These are phyloP conservation scores for Sphagnum magellanicum DNA, from an alignment of 228 moss, liverwort and hornwort species.

Conservation along the genomic window DNA sequence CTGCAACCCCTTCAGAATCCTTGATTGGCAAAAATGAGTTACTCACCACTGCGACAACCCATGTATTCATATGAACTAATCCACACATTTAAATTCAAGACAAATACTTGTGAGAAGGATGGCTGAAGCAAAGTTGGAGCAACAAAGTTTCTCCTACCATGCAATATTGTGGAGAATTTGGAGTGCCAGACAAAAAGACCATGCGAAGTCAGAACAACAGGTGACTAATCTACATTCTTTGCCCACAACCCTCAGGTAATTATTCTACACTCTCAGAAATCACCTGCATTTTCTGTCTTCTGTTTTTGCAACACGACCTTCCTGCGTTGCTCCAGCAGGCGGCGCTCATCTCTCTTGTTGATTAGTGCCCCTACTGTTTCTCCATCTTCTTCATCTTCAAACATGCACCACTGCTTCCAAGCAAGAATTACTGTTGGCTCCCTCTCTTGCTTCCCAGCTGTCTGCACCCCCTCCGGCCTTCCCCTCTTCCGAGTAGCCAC, in stretches of 20 bases:
- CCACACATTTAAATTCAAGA: not conserved
- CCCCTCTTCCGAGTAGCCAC: slow-evolving; percentile 31
- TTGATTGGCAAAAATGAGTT: not conserved
- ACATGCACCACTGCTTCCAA: slow-evolving; percentile 79
- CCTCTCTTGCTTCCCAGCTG: slow-evolving; percentile 26
- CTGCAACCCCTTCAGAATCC: not conserved
- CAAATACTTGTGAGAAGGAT: not conserved
- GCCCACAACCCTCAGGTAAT: not conserved
- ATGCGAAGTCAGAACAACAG: not conserved
- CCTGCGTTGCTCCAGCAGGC: slow-evolving; percentile 41
- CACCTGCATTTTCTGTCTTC: slow-evolving; percentile 26
- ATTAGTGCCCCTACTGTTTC: slow-evolving; percentile 48
- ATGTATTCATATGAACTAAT: not conserved
- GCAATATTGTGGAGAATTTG: too few relatives aligned
- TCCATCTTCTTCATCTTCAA: slow-evolving; percentile 69
- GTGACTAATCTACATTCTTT: not conserved
- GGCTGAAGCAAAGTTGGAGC: not conserved
- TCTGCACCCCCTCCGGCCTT: slow-evolving; percentile 26
- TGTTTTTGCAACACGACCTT: slow-evolving; percentile 30
- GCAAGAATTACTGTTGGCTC: slow-evolving; percentile 77
- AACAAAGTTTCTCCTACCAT: not conserved
- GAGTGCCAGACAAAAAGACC: not conserved
- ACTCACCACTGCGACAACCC: not conserved
- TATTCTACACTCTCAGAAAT: not conserved
- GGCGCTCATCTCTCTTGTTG: slow-evolving; percentile 60